phyloP scores from a whole-genome alignment of 202 grass and related monocot species.

The Elaeis oleifera region DNA sequence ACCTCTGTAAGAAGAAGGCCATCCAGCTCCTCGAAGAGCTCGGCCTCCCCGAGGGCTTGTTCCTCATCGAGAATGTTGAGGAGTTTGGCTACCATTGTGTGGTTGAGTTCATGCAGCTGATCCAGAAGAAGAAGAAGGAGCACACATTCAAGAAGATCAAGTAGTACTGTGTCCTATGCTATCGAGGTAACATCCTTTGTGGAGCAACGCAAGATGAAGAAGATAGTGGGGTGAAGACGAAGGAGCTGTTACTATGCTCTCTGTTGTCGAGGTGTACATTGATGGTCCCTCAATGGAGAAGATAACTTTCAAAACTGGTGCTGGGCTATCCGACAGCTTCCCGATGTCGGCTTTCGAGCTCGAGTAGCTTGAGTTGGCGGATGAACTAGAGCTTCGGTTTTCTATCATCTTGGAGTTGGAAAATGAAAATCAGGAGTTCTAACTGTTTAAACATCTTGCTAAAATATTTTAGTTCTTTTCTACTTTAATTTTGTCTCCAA shows the following conservation, averaged over 20 bases:
- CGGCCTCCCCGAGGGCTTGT: too few species aligned
- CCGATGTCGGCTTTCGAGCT: background rate
- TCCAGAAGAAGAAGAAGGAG: conserved; percentile 14
- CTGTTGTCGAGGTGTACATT: conserved; percentile 7
- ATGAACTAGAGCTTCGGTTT: too few species aligned
- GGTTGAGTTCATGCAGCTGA: background rate
- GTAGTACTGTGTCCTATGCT: background rate
- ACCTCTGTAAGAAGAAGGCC: too few species aligned
- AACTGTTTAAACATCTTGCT: too few species aligned
- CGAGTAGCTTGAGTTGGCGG: background rate
- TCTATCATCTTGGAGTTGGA: too few species aligned
- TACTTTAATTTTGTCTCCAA: too few species aligned
- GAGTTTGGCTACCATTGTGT: background rate
- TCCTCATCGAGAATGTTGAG: background rate
- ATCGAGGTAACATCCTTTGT: background rate
- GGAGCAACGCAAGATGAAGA: conserved; percentile 2
- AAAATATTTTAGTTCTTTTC: too few species aligned
- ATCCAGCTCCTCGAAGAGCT: too few species aligned
- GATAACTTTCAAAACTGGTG: conserved; percentile 10
- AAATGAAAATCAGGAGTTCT: too few species aligned
- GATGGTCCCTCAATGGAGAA: background rate
- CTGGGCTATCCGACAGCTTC: conserved; percentile 5
- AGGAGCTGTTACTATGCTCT: conserved; percentile 7
- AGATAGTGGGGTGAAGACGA: conserved; percentile 9
- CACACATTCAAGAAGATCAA: conserved; percentile 18